phyloP scores from a whole-genome alignment of 805 yeast species.

The Kluyveromyces siamensis region DNA sequence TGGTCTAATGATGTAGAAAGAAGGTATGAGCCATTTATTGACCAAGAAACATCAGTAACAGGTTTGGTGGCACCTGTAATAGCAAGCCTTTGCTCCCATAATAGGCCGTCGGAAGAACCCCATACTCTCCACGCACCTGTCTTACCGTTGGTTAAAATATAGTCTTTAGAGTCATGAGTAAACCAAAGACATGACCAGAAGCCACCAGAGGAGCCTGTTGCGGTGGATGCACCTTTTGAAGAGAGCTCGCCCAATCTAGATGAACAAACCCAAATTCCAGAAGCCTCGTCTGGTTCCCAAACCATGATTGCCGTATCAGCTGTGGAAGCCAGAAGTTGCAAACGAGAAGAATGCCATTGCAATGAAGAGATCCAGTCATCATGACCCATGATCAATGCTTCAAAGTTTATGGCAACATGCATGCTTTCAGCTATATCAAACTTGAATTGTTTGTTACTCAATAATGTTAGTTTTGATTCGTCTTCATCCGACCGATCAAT shows the following conservation, averaged over 20 bases:
- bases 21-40: slow-evolving; percentile 53
- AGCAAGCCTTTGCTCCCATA: slow-evolving; percentile 43
- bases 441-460: slow-evolving; percentile 67
- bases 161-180: slow-evolving; percentile 31
- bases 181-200: slow-evolving; percentile 71
- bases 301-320: slow-evolving; percentile 90
- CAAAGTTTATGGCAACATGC: slow-evolving; percentile 61
- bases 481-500: slow-evolving; percentile 49
- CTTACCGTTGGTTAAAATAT: slow-evolving; percentile 73
- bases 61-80: slow-evolving; percentile 69
- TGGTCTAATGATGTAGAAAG: slow-evolving; percentile 83
- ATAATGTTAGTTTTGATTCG: slow-evolving; percentile 37
- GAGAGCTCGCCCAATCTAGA: slow-evolving; percentile 84
- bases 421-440: slow-evolving; percentile 33
- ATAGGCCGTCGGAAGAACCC: slow-evolving; percentile 31
- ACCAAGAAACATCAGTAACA: slow-evolving; percentile 76
- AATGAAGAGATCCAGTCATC: slow-evolving; percentile 94
- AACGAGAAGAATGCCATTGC: slow-evolving; percentile 57
- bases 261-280: slow-evolving; percentile 85
- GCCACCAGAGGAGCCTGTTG: slow-evolving; percentile 88
- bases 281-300: slow-evolving; percentile 81
- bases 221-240: slow-evolving; percentile 94
- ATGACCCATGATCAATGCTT: slow-evolving; percentile 93
- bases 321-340: slow-evolving; percentile 69
- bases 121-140: slow-evolving; percentile 91